phyloP scores from a whole-genome alignment of 2,329 filamentous ascomycete genomes.

The Hypoxylon sp. region DNA sequence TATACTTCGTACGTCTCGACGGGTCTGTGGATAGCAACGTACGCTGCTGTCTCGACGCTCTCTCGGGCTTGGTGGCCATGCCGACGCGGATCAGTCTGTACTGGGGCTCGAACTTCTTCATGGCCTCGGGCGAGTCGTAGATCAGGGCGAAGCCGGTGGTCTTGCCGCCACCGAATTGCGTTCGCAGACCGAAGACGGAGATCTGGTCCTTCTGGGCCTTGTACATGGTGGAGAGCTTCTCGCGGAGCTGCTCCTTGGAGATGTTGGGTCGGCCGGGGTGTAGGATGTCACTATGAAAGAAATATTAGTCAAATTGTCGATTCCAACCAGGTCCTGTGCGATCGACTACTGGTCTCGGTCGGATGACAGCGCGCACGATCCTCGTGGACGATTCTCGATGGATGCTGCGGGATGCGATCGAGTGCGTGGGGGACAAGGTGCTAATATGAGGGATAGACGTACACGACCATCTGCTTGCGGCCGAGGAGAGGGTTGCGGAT shows the following conservation, averaged over 20 bases:
- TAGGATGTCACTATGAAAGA: conserved; percentile 84
- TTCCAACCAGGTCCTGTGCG: background rate
- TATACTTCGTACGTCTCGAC: background rate
- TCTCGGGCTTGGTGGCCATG: conserved; percentile 93
- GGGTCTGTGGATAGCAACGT: conserved; percentile 62
- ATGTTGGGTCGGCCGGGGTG: conserved; percentile 98
- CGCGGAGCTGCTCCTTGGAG: conserved; percentile 97
- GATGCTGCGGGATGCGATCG: background rate
- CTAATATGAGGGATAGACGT: conserved; percentile 59
- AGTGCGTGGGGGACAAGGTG: background rate
- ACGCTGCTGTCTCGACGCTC: conserved; percentile 98
- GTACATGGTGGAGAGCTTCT: conserved; percentile 94
- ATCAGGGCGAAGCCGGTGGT: conserved; percentile 98
- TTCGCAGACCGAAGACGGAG: conserved; percentile 97
- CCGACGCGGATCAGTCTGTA: conserved; percentile 97
- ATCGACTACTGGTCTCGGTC: background rate
- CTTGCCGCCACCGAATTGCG: conserved; percentile 99
- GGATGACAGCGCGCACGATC: background rate
- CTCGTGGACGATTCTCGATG: background rate
- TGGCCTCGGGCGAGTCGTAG: conserved; percentile 96
- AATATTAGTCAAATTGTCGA: conserved; percentile 15
- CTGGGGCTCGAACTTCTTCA: conserved; percentile 99
- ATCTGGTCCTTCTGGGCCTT: conserved; percentile 98
- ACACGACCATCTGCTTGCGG: conserved; percentile 99
- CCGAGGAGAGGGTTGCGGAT: conserved; percentile 99